Conservation (phyloP, 2,329 filamentous ascomycete species). For the Chaetomium olivaceum region DNA sequence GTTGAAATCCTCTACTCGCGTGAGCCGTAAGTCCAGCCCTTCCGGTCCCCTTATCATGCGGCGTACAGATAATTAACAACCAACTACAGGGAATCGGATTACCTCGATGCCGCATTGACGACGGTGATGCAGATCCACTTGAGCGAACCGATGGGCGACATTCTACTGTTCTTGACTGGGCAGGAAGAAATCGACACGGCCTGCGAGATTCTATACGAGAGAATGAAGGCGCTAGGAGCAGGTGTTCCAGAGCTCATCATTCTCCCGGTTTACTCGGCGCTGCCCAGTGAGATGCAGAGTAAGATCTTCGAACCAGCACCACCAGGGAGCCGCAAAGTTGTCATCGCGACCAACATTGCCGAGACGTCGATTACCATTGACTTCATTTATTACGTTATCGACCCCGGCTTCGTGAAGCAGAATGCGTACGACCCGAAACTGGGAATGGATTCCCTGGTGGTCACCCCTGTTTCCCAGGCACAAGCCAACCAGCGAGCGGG, state of each 20-base stretch:
- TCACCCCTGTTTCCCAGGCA: conserved; percentile 94
- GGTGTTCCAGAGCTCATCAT: conserved; percentile 90
- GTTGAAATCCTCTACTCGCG: conserved; percentile 95
- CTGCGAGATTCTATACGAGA: conserved; percentile 88
- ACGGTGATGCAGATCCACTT: conserved; percentile 99
- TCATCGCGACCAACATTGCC: conserved; percentile 97
- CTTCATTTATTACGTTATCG: conserved; percentile 94
- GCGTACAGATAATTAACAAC: conserved; percentile 13
- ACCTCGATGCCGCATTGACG: conserved; percentile 88
- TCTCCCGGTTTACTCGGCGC: conserved; percentile 90
- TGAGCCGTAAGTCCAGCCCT: conserved; percentile 58
- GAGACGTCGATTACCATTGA: conserved; percentile 98
- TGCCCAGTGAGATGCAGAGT: conserved; percentile 92
- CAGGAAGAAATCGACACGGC: conserved; percentile 97
- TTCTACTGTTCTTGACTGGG: conserved; percentile 93
- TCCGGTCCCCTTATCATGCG: too few species aligned
- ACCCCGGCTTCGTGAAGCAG: conserved; percentile 97
- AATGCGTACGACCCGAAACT: conserved; percentile 96
- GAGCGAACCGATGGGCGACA: conserved; percentile 88
- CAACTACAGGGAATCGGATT: conserved; percentile 73
- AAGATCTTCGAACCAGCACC: conserved; percentile 93
- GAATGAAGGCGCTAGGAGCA: conserved; percentile 93
- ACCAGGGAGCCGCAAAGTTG: conserved; percentile 82
- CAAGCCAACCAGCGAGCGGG: conserved; percentile 94
- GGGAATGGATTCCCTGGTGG: conserved; percentile 94